A percentile compares a stretch with the other conserved stretches of the same genome.
These are phyloP conservation scores for Aspergillus fischeri DNA, from an alignment of 2,329 filamentous ascomycete genomes.

Conservation along the genomic window DNA sequence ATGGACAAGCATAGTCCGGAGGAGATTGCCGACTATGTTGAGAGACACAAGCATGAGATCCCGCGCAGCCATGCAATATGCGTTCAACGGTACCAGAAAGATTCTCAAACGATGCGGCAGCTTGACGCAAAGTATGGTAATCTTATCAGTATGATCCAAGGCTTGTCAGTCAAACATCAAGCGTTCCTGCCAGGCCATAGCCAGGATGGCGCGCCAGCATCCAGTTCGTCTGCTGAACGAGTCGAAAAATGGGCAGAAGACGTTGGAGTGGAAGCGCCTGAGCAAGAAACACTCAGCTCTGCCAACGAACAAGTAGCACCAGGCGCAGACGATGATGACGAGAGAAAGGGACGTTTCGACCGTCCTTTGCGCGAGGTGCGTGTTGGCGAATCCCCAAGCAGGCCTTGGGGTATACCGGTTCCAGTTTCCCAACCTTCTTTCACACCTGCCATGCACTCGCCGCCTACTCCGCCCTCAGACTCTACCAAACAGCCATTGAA, in stretches of 20 bases:
- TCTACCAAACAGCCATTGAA: constrained; percentile 16
- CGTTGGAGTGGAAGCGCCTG: constrained; percentile 55
- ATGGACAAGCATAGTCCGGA: constrained; percentile 89
- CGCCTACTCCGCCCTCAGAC: constrained; percentile 16
- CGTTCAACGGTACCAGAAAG: constrained; percentile 82
- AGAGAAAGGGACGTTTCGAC: constrained; percentile 73
- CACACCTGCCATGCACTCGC: constrained; percentile 25
- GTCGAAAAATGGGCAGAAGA: constrained; percentile 84
- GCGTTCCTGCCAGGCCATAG: constrained; percentile 66
- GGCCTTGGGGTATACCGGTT: constrained; percentile 88
- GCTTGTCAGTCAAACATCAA: constrained; percentile 80
- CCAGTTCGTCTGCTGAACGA: constrained; percentile 57
- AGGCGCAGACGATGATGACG: constrained; percentile 45
- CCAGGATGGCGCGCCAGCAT: constrained; percentile 27
- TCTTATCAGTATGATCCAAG: constrained; percentile 90
- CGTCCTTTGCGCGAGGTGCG: constrained; percentile 80
- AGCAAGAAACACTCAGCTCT: constrained; percentile 28
- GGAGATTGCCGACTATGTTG: constrained; percentile 88
- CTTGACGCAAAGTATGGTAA: constrained; percentile 93
- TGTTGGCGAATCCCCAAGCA: constrained; percentile 88
- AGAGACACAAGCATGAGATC: constrained; percentile 91
- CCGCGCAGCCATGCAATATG: constrained; percentile 92
- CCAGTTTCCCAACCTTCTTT: constrained; percentile 50
- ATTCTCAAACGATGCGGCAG: constrained; percentile 78
- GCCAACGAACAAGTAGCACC: constrained; percentile 40